Evolutionary conservation across 192 early-diverging fungal species (phyloP), one percentile per base, ranked within the genome.

Genomic region (Dissophora globulifera): DNA sequence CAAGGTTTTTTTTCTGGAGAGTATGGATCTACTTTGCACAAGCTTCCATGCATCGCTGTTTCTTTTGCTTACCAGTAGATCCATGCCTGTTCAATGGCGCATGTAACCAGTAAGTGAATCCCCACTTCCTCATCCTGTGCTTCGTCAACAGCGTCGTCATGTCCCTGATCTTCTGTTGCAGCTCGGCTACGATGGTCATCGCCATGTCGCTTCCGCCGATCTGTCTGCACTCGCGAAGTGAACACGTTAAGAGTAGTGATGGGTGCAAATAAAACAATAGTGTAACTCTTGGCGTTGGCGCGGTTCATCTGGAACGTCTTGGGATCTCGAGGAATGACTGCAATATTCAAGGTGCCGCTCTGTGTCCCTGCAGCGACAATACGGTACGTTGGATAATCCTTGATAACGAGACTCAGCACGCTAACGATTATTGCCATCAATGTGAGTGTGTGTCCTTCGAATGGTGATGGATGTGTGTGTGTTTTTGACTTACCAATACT

Each of bases 41-140:
- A n/a, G n/a, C n/a, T n/a, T n/a, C n/a, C n/a, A n/a, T n/a, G n/a
- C n/a, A n/a, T n/a, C n/a, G n/a, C n/a, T n/a, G n/a, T n/a, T n/a
- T n/a, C n/a, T n/a, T 26, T 17, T 58, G 19, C 27, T 56, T 79
- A 86, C 83, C 79, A 78, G 62, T 86, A 88, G 3, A 86, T 59
- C 50, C 80, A 79, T 7, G 76, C 86, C 45, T 82, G 81, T 56
- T 88, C 86, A 41, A 83, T 81, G 3, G 86, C 84, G 50, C 84
- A 85, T 8, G 86, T 88, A 11, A 88, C 82, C 13, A 88, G 57
- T 26, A 88, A 32, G 65, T 83, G 76, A 9, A 86, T 68, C 10
- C 80, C 76, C 16, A 53, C 43, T 27, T 78, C 60, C 15, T 55
- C 43, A 6, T 45, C 43, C 9, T 45, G 43, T 45, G 43, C 15